Conservation (phyloP, 306 rosid genomes). For the Urtica urens region DNA sequence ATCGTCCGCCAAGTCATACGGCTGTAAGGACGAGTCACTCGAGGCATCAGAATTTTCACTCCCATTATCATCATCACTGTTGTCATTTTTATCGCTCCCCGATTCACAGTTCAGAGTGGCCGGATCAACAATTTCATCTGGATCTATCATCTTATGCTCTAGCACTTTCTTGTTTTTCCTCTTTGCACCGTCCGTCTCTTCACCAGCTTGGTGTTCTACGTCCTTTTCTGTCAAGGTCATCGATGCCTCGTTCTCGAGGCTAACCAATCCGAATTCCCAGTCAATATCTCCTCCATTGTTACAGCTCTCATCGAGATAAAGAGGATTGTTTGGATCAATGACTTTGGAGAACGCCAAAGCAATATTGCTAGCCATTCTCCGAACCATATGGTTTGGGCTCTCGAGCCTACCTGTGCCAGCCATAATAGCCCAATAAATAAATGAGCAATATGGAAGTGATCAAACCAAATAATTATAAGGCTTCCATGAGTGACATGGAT, state of each 20-base stretch:
- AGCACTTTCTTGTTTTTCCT: conserved; percentile 34
- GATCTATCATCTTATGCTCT: conserved; percentile 57
- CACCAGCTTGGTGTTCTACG: conserved; percentile 19
- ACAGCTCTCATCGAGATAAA: conserved; percentile 82
- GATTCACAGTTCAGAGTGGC: conserved; percentile 50
- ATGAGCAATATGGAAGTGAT: too few relatives aligned
- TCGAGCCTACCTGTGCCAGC: conserved; percentile 88
- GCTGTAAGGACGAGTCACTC: conserved; percentile 71
- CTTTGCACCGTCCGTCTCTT: conserved; percentile 24
- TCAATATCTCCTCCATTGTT: conserved; percentile 51
- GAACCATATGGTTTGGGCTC: conserved; percentile 62
- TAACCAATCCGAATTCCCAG: conserved; percentile 64
- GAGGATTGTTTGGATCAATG: conserved; percentile 85
- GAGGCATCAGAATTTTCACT: conserved; percentile 65
- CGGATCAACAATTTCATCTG: conserved; percentile 87
- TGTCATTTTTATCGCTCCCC: conserved; percentile 38
- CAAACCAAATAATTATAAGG: too few relatives aligned
- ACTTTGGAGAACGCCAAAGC: conserved; percentile 83
- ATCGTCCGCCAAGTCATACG: conserved; percentile 82
- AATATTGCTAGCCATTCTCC: conserved; percentile 78
- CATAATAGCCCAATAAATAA: conserved; percentile 23
- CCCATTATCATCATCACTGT: conserved; percentile 44
- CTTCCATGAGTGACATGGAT: too few relatives aligned
- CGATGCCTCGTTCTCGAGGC: conserved; percentile 30
- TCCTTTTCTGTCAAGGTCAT: conserved; percentile 24